A percentile compares a stretch with the other conserved stretches of the same genome.
phyloP scores from a whole-genome alignment of 768 basidiomycete genomes.

The Mycena floridula region DNA sequence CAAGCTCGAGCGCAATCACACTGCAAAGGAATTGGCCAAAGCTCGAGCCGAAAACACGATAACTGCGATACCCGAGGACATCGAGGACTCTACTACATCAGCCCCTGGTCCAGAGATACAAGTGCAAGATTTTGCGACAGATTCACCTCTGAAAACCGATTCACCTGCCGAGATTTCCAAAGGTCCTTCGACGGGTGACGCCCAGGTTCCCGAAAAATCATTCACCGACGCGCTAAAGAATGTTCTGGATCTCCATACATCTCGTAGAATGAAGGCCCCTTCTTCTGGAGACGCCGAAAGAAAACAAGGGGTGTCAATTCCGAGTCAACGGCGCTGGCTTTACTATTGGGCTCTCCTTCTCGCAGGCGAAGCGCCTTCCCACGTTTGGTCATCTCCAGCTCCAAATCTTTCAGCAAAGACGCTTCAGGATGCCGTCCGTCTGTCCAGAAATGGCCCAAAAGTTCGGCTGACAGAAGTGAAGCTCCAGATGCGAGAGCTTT shows the following conservation, averaged over 20 bases:
- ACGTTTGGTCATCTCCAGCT: constrained; percentile 33
- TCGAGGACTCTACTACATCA: constrained; percentile 13
- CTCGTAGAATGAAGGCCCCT: constrained; percentile 56
- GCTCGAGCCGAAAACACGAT: constrained; percentile 43
- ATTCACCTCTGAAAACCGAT: background rate
- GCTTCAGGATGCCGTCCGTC: constrained; percentile 5
- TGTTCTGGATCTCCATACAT: constrained; percentile 64
- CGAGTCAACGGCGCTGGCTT: constrained; percentile 75
- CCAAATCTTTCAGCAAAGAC: background rate
- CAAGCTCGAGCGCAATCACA: constrained; percentile 38
- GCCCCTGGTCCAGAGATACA: background rate
- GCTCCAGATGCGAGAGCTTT: constrained; percentile 54
- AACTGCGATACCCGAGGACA: constrained; percentile 39
- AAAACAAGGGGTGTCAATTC: constrained; percentile 69
- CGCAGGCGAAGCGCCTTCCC: constrained; percentile 44
- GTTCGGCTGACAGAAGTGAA: constrained; percentile 52
- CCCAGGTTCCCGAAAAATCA: constrained; percentile 11
- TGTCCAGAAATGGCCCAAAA: constrained; percentile 25
- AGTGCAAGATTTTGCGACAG: background rate
- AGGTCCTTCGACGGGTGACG: background rate
- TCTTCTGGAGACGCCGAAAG: constrained; percentile 22
- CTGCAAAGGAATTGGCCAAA: constrained; percentile 41
- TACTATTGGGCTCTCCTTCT: constrained; percentile 73
- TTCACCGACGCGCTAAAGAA: constrained; percentile 39
- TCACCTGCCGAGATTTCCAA: background rate